Percentiles rank a stretch among this genome's conserved stretches.
phyloP scores from a whole-genome alignment of 192 early-diverging fungal species.

The Coemansia sp. region DNA sequence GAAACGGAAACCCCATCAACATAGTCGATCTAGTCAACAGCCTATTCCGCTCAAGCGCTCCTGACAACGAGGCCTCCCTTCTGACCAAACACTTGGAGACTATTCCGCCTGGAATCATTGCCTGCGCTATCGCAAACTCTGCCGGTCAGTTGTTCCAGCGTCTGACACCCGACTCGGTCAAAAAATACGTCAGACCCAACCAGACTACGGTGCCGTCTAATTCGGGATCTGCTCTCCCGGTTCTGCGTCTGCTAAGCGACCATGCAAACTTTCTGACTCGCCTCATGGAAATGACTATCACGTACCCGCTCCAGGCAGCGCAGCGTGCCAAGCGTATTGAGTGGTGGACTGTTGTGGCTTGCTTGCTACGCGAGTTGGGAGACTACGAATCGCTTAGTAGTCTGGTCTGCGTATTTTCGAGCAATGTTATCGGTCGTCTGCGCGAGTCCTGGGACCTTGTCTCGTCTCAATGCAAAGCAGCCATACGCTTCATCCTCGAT shows the following conservation, averaged over 20 bases:
- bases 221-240: conserved; percentile 9
- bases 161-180: conserved; percentile 25
- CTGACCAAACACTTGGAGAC: conserved; percentile 30
- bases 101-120: conserved; percentile 45
- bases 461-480: conserved; percentile 26
- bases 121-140: conserved; percentile 48
- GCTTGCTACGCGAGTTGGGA: conserved; percentile 48
- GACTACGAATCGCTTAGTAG: conserved; percentile 53
- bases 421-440: conserved; percentile 27
- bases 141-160: conserved; percentile 43
- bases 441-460: conserved; percentile 39
- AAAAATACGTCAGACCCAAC: conserved; percentile 21
- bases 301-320: conserved; percentile 29
- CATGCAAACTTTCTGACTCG: conserved; percentile 50
- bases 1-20: conserved; percentile 16
- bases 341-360: conserved; percentile 43
- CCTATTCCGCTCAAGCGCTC: conserved; percentile 30
- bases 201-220: background rate
- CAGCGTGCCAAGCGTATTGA: conserved; percentile 45
- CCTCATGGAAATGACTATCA: conserved; percentile 38
- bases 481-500: conserved; percentile 42
- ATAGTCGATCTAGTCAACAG: conserved; percentile 40
- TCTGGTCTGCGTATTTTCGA: conserved; percentile 44
- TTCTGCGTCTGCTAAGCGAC: conserved; percentile 43
- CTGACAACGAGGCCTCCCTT: conserved; percentile 30